Evolutionary conservation across 805 yeast species (phyloP), one percentile per base, ranked within the genome.

Genomic region (Cyberlindnera sargentensis): DNA sequence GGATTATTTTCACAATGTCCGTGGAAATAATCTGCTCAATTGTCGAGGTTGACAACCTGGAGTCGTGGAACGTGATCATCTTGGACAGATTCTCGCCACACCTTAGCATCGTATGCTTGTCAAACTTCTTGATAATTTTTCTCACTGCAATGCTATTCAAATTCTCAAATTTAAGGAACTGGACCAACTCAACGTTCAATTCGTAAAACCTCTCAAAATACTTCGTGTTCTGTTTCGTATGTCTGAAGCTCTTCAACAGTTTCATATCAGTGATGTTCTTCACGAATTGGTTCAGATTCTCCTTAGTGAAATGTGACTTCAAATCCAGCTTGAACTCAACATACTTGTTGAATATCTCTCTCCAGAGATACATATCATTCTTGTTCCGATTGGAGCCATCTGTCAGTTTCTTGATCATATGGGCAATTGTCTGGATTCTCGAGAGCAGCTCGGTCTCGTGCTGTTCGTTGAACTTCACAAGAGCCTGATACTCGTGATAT

Each of bases 101-200:
- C 29, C 71, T 68, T 28, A 83, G 62, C 6, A 76, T 63, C 1
- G 91, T 84, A 52, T 77, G 82, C 57, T 84, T 84, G 52, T 84
- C 89, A 52, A 84, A 84, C 56, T 84, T 84, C 57, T 84, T 83
- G 55, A 83, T 66, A 47, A 84, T 84, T 59, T 84, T 84, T 15
- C 72, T 63, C 34, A 82, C 71, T 0, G 91, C 91, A 35, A 76
- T 69, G 31, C 73, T 66, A 60, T 84, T 84, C 46, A 83, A 68
- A 7, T 73, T 65, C 53, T 80, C 84, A 55, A 78, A 84, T 48
- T 76, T 75, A 29, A 79, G 66, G 8, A 77, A 71, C 53, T 76
- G 75, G 36, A 84, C 56, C 23, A 84, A 60, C 44, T 74, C 74
- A 30, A 67, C 61, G 56, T 84, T 84, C 51, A 82, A 53, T 4